Percentiles rank a stretch among this genome's conserved stretches.
phyloP scores from a whole-genome alignment of 2,329 filamentous ascomycete species.

The Aquanectria penicillioides region DNA sequence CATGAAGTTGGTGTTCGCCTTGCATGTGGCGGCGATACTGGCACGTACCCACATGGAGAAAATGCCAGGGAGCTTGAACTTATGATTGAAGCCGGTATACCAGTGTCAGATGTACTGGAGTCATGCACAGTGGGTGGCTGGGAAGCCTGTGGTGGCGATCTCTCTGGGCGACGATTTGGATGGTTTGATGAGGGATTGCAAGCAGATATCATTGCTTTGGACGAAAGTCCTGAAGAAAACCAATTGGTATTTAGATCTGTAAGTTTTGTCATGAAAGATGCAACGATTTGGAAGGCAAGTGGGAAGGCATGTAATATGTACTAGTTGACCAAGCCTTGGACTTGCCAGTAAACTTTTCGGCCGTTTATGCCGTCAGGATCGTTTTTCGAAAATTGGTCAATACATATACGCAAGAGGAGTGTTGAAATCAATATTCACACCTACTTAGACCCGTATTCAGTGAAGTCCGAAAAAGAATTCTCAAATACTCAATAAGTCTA shows the following conservation, averaged over 20 bases:
- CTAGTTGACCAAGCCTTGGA: no score
- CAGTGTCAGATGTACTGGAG: slow-evolving; percentile 59
- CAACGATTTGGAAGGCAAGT: slow-evolving; percentile 56
- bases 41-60: slow-evolving; percentile 62
- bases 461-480: no score
- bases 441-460: no score
- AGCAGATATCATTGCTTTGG: slow-evolving; percentile 41
- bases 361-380: no score
- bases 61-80: slow-evolving; percentile 64
- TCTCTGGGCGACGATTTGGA: slow-evolving; percentile 62
- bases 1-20: slow-evolving; percentile 59
- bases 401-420: no score
- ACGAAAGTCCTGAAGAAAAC: background rate
- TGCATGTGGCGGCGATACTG: slow-evolving; percentile 64
- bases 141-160: slow-evolving; percentile 64
- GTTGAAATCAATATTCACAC: no score
- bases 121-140: slow-evolving; percentile 63
- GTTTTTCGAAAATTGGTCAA: no score
- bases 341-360: no score
- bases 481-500: no score
- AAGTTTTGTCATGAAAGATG: slow-evolving; percentile 68
- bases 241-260: slow-evolving; percentile 55
- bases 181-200: slow-evolving; percentile 58
- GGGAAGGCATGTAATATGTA: background rate
- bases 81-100: slow-evolving; percentile 61